Percentiles rank a stretch among this genome's conserved stretches.
Evolutionary conservation across 2,329 filamentous ascomycete genomes (phyloP).

Genomic region (Fusarium sp.): DNA sequence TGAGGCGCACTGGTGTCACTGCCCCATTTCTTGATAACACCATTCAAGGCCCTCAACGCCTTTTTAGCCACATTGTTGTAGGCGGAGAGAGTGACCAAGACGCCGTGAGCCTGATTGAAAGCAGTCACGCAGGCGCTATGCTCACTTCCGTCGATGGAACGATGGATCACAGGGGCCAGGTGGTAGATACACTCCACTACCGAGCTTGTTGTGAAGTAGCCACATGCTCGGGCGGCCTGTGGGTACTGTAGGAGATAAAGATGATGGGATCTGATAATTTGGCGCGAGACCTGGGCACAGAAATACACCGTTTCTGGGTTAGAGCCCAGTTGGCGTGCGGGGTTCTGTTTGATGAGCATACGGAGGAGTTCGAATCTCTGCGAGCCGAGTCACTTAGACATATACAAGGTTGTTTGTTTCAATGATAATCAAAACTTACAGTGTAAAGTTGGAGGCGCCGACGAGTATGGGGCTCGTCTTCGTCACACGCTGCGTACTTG

Average conservation of each 20-base stretch:
- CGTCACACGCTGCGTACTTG: neutral
- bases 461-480: neutral
- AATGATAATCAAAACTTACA: too few species aligned
- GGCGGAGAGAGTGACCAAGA: neutral
- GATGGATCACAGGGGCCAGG: neutral
- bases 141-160: neutral
- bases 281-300: neutral
- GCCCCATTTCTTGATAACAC: neutral
- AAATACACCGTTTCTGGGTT: neutral
- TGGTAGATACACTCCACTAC: neutral
- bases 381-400: too few species aligned
- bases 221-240: neutral
- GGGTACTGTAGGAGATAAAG: too few species aligned
- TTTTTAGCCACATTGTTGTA: neutral
- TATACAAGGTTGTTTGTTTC: too few species aligned
- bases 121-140: neutral
- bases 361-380: neutral
- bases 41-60: neutral
- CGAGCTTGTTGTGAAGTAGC: neutral
- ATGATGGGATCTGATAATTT: neutral
- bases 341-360: neutral
- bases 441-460: neutral
- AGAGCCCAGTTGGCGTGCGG: neutral
- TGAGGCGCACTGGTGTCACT: neutral
- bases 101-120: neutral